Percentiles rank a stretch among this genome's conserved stretches.
phyloP scores from a whole-genome alignment of 352 stramenopile genomes.

The Phytopythium chamaehyphon region DNA sequence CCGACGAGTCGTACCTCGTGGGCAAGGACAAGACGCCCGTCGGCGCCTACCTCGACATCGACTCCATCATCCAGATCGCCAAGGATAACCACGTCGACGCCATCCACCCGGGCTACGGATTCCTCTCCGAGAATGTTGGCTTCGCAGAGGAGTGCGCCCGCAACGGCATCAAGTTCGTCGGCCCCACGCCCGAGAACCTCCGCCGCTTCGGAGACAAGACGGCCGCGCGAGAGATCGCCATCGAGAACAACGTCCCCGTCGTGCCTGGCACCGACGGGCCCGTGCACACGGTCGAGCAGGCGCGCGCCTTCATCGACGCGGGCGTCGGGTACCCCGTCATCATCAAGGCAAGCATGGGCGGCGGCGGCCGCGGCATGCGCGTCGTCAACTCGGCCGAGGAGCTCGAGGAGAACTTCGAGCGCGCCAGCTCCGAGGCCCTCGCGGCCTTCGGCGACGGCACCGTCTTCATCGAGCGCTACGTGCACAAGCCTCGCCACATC shows the following conservation, averaged over 20 bases:
- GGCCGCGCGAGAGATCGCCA: conserved; percentile 83
- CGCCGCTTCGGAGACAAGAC: conserved; percentile 89
- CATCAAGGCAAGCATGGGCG: conserved; percentile 98
- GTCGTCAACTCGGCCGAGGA: conserved; percentile 83
- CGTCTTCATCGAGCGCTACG: conserved; percentile 96
- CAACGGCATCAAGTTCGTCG: conserved; percentile 94
- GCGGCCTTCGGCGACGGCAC: conserved; percentile 93
- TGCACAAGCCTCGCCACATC: conserved; percentile 95
- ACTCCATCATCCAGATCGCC: conserved; percentile 91
- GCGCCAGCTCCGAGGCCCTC: conserved; percentile 81
- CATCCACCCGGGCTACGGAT: conserved; percentile 98
- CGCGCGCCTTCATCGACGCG: conserved; percentile 87
- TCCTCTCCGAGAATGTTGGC: conserved; percentile 94
- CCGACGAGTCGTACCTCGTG: conserved; percentile 95
- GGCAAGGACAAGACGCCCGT: conserved; percentile 90
- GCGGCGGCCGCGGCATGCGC: conserved; percentile 96
- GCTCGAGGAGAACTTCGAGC: conserved; percentile 86
- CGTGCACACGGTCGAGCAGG: conserved; percentile 87
- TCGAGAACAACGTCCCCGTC: conserved; percentile 85
- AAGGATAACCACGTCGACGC: conserved; percentile 91
- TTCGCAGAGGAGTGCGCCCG: conserved; percentile 92
- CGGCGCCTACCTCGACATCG: conserved; percentile 95
- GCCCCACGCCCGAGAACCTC: conserved; percentile 93
- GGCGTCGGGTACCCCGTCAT: conserved; percentile 94
- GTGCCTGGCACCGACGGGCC: conserved; percentile 89